A percentile compares a stretch with the other conserved stretches of the same genome.
Conservation (phyloP, 306 rosid species). For the Trifolium repens region DNA sequence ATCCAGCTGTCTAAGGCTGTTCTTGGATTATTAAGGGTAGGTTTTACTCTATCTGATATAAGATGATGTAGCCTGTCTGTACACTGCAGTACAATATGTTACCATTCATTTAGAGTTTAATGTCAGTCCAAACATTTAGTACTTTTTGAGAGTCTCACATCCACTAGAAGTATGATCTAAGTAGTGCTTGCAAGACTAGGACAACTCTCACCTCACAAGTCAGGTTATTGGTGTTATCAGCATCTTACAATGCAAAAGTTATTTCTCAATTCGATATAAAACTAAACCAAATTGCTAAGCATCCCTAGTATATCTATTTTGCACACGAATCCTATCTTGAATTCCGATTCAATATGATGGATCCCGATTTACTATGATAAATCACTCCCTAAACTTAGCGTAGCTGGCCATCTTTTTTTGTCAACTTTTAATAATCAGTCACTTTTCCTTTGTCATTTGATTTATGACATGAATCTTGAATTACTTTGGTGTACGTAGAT, state of each 20-base stretch:
- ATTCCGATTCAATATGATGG: background rate
- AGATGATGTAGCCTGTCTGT: background rate
- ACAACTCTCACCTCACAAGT: background rate
- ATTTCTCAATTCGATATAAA: background rate
- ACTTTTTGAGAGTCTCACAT: background rate
- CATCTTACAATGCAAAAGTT: no score
- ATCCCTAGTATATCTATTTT: constrained; percentile 1
- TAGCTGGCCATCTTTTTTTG: background rate
- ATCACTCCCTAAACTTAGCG: background rate
- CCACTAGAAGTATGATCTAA: background rate
- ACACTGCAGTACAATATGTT: background rate
- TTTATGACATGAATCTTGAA: background rate
- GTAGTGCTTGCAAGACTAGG: background rate
- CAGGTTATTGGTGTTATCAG: background rate
- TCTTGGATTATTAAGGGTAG: constrained; percentile 2
- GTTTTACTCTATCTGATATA: constrained; percentile 20
- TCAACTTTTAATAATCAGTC: background rate
- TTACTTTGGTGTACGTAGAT: background rate
- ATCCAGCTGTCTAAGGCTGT: background rate
- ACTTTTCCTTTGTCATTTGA: background rate
- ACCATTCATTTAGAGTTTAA: background rate
- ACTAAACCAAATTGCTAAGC: background rate
- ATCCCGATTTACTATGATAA: background rate
- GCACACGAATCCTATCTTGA: background rate
- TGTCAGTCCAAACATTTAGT: background rate